A percentile compares a stretch with the other conserved stretches of the same genome.
phyloP scores from a whole-genome alignment of 495 filamentous ascomycete species.

The Baudoinia panamericana region DNA sequence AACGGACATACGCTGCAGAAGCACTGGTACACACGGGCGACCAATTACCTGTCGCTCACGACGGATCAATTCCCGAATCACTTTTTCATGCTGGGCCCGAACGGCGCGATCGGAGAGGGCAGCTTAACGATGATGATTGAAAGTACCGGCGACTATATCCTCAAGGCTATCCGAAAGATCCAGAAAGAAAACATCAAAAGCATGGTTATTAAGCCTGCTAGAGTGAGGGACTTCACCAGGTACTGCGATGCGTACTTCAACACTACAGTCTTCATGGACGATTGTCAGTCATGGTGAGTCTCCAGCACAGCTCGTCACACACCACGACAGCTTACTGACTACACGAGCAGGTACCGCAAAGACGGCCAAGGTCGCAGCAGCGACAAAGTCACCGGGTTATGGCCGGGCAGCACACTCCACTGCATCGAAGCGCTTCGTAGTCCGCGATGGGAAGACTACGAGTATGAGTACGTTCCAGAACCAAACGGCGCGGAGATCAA shows the following conservation, averaged over 20 bases:
- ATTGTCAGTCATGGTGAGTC: conserved; percentile 19
- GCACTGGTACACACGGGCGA: conserved; percentile 23
- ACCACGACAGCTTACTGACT: neutral
- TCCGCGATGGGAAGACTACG: conserved; percentile 22
- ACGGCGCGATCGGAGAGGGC: conserved; percentile 27
- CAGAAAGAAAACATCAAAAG: conserved; percentile 37
- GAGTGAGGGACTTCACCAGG: conserved; percentile 20
- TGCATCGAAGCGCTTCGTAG: conserved; percentile 34
- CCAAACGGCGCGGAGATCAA: conserved; percentile 7
- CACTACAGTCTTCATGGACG: conserved; percentile 19
- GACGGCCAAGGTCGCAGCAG: conserved; percentile 15
- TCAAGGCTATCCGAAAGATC: conserved; percentile 36
- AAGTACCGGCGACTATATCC: conserved; percentile 40
- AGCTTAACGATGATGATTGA: conserved; percentile 34
- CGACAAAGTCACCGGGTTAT: conserved; percentile 27
- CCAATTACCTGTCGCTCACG: conserved; percentile 26
- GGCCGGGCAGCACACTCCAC: conserved; percentile 29
- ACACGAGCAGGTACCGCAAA: conserved; percentile 15
- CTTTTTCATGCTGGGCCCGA: conserved; percentile 29
- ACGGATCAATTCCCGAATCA: conserved; percentile 26
- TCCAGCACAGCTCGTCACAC: neutral
- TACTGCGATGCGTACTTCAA: conserved; percentile 22
- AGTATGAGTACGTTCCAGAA: conserved; percentile 14
- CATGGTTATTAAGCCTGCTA: conserved; percentile 19
- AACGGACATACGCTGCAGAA: conserved; percentile 18